phyloP scores from a whole-genome alignment of 352 stramenopile species.

The Phytophthora tentaculata region DNA sequence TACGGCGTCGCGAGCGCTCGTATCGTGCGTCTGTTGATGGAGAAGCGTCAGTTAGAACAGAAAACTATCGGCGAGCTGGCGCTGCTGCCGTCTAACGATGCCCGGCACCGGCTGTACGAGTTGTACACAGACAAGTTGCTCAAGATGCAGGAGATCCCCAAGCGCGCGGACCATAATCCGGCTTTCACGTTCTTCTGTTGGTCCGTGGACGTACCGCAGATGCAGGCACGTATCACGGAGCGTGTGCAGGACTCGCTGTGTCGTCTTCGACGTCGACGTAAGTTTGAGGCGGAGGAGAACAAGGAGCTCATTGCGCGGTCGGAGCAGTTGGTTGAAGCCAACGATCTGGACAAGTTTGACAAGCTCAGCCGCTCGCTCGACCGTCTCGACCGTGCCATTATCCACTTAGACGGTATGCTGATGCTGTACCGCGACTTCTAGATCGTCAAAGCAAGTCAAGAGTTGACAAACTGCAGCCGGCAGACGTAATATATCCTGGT shows the following conservation, averaged over 20 bases:
- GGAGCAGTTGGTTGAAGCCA: conserved; percentile 85
- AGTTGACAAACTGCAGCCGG: conserved; percentile 20
- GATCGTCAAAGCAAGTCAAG: conserved; percentile 19
- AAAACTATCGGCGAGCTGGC: conserved; percentile 87
- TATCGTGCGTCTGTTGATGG: conserved; percentile 85
- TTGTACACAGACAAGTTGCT: conserved; percentile 78
- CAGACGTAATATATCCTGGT: conserved; percentile 43
- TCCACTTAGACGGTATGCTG: conserved; percentile 88
- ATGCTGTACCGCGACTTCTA: conserved; percentile 92
- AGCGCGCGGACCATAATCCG: conserved; percentile 89
- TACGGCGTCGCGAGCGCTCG: conserved; percentile 82
- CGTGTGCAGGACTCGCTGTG: conserved; percentile 77
- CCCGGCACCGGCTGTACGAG: conserved; percentile 82
- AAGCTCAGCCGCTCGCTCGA: conserved; percentile 86
- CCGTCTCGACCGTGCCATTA: conserved; percentile 80
- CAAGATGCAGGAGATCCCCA: conserved; percentile 88
- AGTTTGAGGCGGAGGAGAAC: conserved; percentile 83
- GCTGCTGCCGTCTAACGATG: conserved; percentile 83
- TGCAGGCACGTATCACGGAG: conserved; percentile 69
- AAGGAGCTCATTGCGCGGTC: conserved; percentile 90
- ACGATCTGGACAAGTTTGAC: conserved; percentile 89
- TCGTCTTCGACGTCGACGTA: conserved; percentile 70
- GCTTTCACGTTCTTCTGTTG: conserved; percentile 89
- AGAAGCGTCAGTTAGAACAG: conserved; percentile 89
- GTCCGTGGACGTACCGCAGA: conserved; percentile 76